Evolutionary conservation across 805 yeast species (phyloP).

Genomic region (Brettanomyces custersianus): DNA sequence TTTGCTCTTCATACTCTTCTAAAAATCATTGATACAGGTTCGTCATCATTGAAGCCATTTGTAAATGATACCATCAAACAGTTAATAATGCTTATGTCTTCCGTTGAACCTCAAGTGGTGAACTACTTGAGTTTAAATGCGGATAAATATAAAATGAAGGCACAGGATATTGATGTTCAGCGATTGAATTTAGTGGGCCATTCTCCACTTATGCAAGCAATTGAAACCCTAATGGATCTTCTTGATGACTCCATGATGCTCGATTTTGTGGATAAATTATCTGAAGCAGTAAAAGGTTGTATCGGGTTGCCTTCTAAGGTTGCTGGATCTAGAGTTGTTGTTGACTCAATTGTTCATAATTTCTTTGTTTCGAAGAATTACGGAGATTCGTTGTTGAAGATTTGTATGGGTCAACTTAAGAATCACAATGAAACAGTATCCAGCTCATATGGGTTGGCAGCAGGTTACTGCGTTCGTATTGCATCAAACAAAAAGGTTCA

Average conservation of each 20-base stretch:
- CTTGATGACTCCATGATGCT: constrained; percentile 43
- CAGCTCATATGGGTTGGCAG: constrained; percentile 67
- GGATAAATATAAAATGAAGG: constrained; percentile 68
- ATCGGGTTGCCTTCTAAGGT: constrained; percentile 91
- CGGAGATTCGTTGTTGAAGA: constrained; percentile 54
- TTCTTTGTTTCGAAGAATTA: constrained; percentile 34
- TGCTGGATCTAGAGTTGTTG: constrained; percentile 69
- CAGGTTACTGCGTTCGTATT: constrained; percentile 68
- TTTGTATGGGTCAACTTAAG: constrained; percentile 48
- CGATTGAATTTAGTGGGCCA: constrained; percentile 63
- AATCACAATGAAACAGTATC: constrained; percentile 70
- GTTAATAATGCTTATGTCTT: constrained; percentile 64
- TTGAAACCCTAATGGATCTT: constrained; percentile 59
- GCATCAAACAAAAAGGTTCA: constrained; percentile 43
- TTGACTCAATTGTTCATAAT: constrained; percentile 52
- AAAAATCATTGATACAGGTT: constrained; percentile 57
- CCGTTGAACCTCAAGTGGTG: constrained; percentile 83
- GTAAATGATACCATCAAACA: constrained; percentile 63
- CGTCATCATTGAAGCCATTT: constrained; percentile 52
- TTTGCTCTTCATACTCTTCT: constrained; percentile 73
- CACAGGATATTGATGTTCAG: constrained; percentile 67
- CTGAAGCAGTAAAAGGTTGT: constrained; percentile 50
- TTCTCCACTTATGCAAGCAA: constrained; percentile 85
- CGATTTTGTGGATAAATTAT: constrained; percentile 40
- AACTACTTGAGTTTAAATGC: constrained; percentile 85